Evolutionary conservation across 2,329 filamentous ascomycete genomes (phyloP), one percentile per base, ranked within the genome.

Genomic region (Diplodia scrobiculata): DNA sequence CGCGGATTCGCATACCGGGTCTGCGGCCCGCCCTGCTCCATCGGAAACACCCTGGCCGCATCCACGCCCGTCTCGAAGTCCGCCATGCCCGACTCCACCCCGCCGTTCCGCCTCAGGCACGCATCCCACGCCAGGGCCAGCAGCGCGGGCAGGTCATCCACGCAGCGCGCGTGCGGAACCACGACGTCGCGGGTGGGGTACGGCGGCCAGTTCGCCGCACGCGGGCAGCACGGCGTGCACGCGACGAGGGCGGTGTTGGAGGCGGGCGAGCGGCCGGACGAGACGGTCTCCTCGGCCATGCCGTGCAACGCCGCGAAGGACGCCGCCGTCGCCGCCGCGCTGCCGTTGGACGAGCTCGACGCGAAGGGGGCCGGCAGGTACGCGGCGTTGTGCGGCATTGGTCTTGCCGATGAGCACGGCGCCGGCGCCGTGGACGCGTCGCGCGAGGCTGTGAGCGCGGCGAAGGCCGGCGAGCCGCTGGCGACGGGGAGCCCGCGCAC

Each of bases 301-400:
- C n/a, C n/a, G n/a, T n/a, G n/a, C n/a, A n/a, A n/a, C n/a, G n/a
- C n/a, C n/a, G n/a, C 2, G 2, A 2, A 2, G 2, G 21, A 2
- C 21, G 21, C 2, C 2, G 21, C 2, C 21, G 21, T 1, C 21
- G 21, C 1, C 21, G 1, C 21, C 21, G 21, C 84, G 1, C 80
- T 81, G 0, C 84, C 84, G 68, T 85, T 84, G 0, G 84, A 86
- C 0, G 83, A 86, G 0, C 84, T 84, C 0, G 83, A 85, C 0
- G 79, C 81, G 70, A 81, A 84, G 0, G 83, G 84, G 1, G 21
- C 21, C 21, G 21, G 21, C 21, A 21, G 21, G 64, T 84, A 84
- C 0, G 82, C 70, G 0, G 84, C 80, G 0, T 21, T 21, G 21
- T 21, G 1, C 21, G 81, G 84, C 79, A 86, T 86, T 87, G 0